Conservation (phyloP, 1,284 basidiomycete species). For the Rhodotorula sp. region DNA sequence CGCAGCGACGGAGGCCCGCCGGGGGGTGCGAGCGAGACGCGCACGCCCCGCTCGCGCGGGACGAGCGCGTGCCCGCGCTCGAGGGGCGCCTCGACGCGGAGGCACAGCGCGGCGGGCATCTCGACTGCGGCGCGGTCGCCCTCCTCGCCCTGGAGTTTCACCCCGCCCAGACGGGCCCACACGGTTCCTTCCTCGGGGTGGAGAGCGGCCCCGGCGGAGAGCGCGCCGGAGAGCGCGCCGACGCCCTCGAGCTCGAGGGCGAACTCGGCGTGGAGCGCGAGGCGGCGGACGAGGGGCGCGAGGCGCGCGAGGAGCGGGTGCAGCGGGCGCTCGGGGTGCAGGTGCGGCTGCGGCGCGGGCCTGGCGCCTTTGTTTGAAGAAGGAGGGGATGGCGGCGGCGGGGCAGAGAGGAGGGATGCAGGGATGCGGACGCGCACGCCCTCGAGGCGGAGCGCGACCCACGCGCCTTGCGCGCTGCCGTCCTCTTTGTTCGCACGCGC, state of each 20-base stretch:
- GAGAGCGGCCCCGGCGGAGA: conserved; percentile 9
- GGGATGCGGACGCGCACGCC: conserved; percentile 14
- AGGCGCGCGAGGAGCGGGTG: background rate
- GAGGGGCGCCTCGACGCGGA: conserved; percentile 1
- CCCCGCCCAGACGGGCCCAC: conserved; percentile 17
- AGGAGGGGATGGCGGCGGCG: background rate
- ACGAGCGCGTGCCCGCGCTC: background rate
- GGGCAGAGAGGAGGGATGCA: background rate
- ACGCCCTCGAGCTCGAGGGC: conserved; percentile 10
- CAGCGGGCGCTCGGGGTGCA: background rate
- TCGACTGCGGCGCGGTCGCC: conserved; percentile 11
- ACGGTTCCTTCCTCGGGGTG: background rate
- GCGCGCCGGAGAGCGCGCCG: too few species aligned
- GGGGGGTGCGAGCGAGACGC: conserved; percentile 6
- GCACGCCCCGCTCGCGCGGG: background rate
- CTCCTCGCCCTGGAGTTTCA: background rate
- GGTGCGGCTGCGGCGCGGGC: background rate
- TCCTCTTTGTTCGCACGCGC: too few species aligned
- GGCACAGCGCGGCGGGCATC: conserved; percentile 16
- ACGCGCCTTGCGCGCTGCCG: conserved; percentile 6
- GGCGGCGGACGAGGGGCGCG: conserved; percentile 3
- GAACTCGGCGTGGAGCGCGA: background rate
- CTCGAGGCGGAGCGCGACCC: conserved; percentile 12
- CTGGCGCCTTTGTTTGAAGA: background rate
- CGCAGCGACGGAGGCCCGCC: background rate